These are phyloP conservation scores for Fusarium goolgardi DNA, from an alignment of 2,329 filamentous ascomycete species.

Conservation along the genomic window DNA sequence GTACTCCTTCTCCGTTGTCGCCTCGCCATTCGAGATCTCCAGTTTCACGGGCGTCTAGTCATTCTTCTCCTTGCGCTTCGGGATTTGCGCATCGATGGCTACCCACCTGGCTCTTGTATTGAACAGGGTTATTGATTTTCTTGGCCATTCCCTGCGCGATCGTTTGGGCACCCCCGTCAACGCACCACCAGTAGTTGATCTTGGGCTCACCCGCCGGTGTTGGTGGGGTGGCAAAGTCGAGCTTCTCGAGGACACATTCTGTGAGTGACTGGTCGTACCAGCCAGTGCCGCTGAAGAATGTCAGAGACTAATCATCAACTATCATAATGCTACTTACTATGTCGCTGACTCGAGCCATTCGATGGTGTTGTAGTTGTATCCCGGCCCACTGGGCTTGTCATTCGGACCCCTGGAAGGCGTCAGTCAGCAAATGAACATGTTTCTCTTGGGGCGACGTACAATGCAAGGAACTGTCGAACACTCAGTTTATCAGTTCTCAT, in stretches of 20 bases:
- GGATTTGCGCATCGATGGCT: constrained; percentile 27
- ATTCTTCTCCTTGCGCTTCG: neutral
- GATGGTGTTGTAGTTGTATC: constrained; percentile 39
- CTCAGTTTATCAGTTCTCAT: constrained; percentile 37
- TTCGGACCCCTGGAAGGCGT: neutral
- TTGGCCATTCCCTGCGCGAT: constrained; percentile 29
- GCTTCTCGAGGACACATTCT: constrained; percentile 35
- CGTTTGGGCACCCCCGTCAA: constrained; percentile 32
- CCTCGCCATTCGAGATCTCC: neutral
- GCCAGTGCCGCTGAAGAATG: constrained; percentile 26
- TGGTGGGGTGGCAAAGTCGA: constrained; percentile 29
- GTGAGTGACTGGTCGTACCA: constrained; percentile 42
- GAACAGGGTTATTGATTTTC: constrained; percentile 7
- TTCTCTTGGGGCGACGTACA: constrained; percentile 17
- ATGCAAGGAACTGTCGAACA: constrained; percentile 35
- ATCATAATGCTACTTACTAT: constrained; percentile 13
- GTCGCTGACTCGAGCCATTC: constrained; percentile 41
- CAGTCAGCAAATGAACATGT: neutral
- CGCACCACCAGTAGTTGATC: constrained; percentile 37
- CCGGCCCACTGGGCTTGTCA: neutral
- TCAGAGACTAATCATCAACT: neutral
- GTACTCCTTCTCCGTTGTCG: constrained; percentile 20
- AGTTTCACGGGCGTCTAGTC: constrained; percentile 18
- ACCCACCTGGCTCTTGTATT: constrained; percentile 27
- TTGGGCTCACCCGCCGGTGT: neutral